Conservation (phyloP, 371 early-diverging fungal genomes). For the Lichtheimia hyalospora region DNA sequence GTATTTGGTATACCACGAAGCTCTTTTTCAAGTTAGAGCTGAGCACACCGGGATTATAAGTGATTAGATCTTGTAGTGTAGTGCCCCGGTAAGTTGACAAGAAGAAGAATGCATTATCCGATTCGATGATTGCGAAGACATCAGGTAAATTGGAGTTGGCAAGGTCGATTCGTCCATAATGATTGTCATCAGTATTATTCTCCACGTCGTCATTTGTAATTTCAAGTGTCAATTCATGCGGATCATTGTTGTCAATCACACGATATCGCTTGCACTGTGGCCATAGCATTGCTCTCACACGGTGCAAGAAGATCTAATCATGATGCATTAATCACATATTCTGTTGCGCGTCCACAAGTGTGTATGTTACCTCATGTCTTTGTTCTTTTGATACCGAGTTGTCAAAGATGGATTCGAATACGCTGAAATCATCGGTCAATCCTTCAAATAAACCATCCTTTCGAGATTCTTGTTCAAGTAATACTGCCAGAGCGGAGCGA, state of each 20-base stretch:
- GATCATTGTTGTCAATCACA: slow-evolving; percentile 12
- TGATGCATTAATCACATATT: neutral
- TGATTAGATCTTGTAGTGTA: slow-evolving; percentile 61
- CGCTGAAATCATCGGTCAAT: slow-evolving; percentile 9
- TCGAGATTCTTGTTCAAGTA: neutral
- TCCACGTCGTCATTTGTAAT: slow-evolving; percentile 1
- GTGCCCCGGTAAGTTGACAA: slow-evolving; percentile 59
- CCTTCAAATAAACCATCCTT: neutral
- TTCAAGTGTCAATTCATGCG: slow-evolving; percentile 19
- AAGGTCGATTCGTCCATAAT: slow-evolving; percentile 7
- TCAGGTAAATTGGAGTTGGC: slow-evolving; percentile 56
- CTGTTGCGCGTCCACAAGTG: neutral
- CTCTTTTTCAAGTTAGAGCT: slow-evolving; percentile 62
- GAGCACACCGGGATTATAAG: slow-evolving; percentile 63
- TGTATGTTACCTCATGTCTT: slow-evolving; percentile 3
- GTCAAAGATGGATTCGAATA: slow-evolving; percentile 11
- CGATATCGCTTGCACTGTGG: slow-evolving; percentile 39
- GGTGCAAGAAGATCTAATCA: slow-evolving; percentile 32
- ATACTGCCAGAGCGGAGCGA: too few relatives aligned
- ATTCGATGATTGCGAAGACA: slow-evolving; percentile 61
- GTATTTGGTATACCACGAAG: slow-evolving; percentile 59
- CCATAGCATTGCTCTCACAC: slow-evolving; percentile 38
- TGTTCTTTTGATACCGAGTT: slow-evolving; percentile 1
- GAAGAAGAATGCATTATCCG: slow-evolving; percentile 55
- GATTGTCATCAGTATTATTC: neutral